Base-by-base conservation (phyloP, 768 basidiomycete genomes). In the Leucocoprinus leucothites region DNA sequence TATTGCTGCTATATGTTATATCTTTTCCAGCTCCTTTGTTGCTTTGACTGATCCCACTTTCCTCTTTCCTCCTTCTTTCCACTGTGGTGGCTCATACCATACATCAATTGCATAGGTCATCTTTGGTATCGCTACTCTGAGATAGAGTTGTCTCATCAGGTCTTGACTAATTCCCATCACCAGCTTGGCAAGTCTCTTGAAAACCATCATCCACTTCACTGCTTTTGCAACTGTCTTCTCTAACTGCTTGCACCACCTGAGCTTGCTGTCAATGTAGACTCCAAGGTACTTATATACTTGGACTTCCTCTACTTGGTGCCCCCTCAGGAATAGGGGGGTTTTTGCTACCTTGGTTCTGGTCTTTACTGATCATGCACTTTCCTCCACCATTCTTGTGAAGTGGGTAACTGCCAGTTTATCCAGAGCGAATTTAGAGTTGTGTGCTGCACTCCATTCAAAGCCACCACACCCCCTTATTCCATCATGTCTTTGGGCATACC, bases 341-440 rank as follows among this genome's bases (percentile, higher is more conserved):
- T 51, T 44, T 13, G 18, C 46, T 31, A 16, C 40, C 24, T 13
- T 35, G 7, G 6, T 1, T 24, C 18, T 44, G 11, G 11, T 48
- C 34, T 18, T 54, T 19, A 41, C 2, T 46, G 19, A 36, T 48
- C 16, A 16, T 26, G 22, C 22, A 3, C 4, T 18, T 22, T 22
- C 22, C 35, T 31, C 19, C 42, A 54, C 28, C 47, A n/a, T 18
- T 28, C 43, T 43, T 24, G 57, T 54, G 47, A 63, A 65, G 59
- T 70, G 65, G 43, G 69, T 63, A 0, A 68, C 46, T 9, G 60
- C 66, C 0, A 66, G 52, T 59, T 76, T 75, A 24, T 57, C 51
- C 1, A 70, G 53, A 48, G 71, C 68, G 46, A 69, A 74, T 18
- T 42, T 56, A 1, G 61, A 69, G 61, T 69, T 67, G 53, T 70